Evolutionary conservation across 2,329 filamentous ascomycete genomes (phyloP).

Genomic region (Colletotrichum chrysophilum): DNA sequence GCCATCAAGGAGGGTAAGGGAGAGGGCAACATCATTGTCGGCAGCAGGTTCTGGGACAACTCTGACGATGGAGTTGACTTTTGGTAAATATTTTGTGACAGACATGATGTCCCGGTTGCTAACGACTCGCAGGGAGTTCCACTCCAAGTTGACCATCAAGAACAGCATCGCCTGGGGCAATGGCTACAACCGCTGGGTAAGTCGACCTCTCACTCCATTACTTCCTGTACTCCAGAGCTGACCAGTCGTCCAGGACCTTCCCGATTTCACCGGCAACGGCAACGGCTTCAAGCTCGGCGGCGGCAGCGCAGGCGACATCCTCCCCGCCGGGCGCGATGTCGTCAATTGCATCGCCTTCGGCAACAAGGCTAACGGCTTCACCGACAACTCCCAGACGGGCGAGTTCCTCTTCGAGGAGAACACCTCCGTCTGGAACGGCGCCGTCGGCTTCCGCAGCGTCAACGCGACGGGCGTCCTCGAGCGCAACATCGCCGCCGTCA

Average conservation of each 20-base stretch:
- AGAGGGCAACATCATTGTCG: constrained; percentile 44
- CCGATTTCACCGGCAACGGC: constrained; percentile 42
- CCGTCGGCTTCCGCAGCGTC: constrained; percentile 11
- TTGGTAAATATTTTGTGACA: constrained; percentile 15
- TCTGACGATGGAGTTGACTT: constrained; percentile 50
- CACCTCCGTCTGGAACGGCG: constrained; percentile 7
- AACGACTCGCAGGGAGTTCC: constrained; percentile 27
- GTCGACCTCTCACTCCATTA: accelerated
- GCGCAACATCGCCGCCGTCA: constrained; percentile 17
- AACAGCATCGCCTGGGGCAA: constrained; percentile 52
- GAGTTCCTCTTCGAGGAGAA: constrained; percentile 7
- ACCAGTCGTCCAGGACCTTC: neutral
- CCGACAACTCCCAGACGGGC: constrained; percentile 35
- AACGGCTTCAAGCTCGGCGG: constrained; percentile 55
- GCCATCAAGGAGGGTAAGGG: constrained; percentile 49
- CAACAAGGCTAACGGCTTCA: constrained; percentile 50
- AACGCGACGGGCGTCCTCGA: constrained; percentile 12
- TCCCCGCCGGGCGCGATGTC: constrained; percentile 45
- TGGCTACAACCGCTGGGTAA: constrained; percentile 46
- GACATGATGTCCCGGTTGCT: accelerated
- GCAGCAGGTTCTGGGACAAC: constrained; percentile 49
- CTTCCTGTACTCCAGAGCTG: neutral
- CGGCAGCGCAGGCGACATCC: constrained; percentile 36
- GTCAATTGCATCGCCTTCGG: constrained; percentile 49
- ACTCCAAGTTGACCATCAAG: constrained; percentile 44